These are phyloP conservation scores for Fusarium burgessii DNA, from an alignment of 2,329 filamentous ascomycete species.

Conservation along the genomic window DNA sequence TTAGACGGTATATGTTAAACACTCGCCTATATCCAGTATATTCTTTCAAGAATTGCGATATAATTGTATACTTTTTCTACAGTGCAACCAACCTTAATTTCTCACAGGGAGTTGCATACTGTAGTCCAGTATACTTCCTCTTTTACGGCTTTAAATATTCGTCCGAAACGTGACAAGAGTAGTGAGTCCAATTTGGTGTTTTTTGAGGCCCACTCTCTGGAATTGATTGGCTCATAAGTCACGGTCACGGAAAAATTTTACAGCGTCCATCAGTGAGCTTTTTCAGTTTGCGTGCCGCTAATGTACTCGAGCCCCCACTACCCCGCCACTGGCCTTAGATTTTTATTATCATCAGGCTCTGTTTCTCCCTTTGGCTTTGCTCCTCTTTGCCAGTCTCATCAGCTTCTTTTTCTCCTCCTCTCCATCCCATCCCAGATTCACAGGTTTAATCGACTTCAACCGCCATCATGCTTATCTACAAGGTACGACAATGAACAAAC, in stretches of 20 bases:
- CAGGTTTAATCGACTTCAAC: conserved; percentile 46
- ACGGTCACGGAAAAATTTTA: conserved; percentile 23
- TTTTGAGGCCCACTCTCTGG: conserved; percentile 2
- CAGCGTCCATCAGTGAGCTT: conserved; percentile 10
- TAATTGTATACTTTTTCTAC: too few species aligned
- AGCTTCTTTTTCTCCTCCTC: conserved; percentile 27
- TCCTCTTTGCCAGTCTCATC: conserved; percentile 36
- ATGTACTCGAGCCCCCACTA: conserved; percentile 36
- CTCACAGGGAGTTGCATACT: background rate
- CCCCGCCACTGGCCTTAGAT: conserved; percentile 45
- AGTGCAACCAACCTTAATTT: too few species aligned
- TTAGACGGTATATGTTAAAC: too few species aligned
- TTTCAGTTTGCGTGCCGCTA: conserved; percentile 29
- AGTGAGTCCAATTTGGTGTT: background rate
- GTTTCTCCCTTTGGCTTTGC: conserved; percentile 31
- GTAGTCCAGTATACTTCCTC: background rate
- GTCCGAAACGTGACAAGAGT: background rate
- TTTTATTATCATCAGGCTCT: conserved; percentile 47
- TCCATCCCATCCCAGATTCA: conserved; percentile 30
- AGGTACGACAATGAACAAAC: conserved; percentile 58
- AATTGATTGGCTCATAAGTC: conserved; percentile 1
- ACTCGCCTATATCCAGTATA: too few species aligned
- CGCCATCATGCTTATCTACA: conserved; percentile 80
- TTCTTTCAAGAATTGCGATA: too few species aligned
- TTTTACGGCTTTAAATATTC: background rate